A percentile compares a stretch with the other conserved stretches of the same genome.
Evolutionary conservation across 2,329 filamentous ascomycete genomes (phyloP).

Genomic region (Trichoderma sp.): DNA sequence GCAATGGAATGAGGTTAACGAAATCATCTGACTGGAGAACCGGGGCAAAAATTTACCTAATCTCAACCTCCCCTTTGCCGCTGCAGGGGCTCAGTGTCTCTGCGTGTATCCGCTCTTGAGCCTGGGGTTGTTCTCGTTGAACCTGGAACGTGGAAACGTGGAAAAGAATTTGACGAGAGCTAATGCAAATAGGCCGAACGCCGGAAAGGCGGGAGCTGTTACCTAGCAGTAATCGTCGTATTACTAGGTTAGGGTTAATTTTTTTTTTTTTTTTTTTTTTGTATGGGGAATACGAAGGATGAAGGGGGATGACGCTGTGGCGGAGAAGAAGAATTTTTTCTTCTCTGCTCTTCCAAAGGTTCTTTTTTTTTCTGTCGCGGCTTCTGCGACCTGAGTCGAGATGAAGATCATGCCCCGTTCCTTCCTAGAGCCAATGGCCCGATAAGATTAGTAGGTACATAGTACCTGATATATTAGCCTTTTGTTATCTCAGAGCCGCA

Average conservation of each 20-base stretch:
- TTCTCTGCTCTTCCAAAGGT: neutral
- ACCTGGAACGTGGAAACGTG: constrained; percentile 11
- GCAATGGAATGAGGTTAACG: constrained; percentile 27
- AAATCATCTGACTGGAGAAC: constrained; percentile 38
- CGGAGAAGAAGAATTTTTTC: neutral
- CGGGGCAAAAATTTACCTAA: constrained; percentile 38
- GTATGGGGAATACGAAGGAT: neutral
- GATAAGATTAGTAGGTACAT: too few species aligned
- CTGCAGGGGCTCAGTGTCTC: constrained; percentile 17
- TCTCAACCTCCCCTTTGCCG: constrained; percentile 29
- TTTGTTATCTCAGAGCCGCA: constrained; percentile 8
- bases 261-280: too few species aligned
- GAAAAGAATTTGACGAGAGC: neutral
- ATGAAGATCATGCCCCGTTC: neutral
- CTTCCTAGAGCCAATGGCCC: neutral
- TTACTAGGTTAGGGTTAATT: too few species aligned
- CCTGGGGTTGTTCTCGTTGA: neutral
- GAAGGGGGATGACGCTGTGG: neutral
- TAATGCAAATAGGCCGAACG: constrained; percentile 18
- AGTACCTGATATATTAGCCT: neutral
- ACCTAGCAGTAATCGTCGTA: neutral
- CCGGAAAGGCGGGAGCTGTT: constrained; percentile 6
- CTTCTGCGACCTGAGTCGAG: neutral
- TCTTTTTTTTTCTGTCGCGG: neutral
- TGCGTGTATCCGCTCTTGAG: constrained; percentile 1